Base-by-base conservation (phyloP, 495 filamentous ascomycete species). In the Daldinia grandis region DNA sequence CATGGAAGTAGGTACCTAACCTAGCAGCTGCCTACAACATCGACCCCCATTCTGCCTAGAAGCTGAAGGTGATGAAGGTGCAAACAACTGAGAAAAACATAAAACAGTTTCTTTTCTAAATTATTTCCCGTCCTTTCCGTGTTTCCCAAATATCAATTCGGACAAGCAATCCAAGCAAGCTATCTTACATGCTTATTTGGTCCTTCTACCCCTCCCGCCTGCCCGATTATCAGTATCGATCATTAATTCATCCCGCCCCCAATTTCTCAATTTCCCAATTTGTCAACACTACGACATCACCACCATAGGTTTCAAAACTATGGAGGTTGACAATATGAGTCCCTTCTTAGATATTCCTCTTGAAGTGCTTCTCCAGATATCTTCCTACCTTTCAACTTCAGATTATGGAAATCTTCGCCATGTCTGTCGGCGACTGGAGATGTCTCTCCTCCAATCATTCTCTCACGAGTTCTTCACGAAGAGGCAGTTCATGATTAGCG, bases 401-500 rank as follows among this genome's bases (percentile, higher is more conserved):
- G 84, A 86, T 25, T 81, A 84, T n/a, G 78, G 79, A 28, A 76
- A 73, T 35, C 68, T 87, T 27, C 81, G 86, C 35, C 65, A 74
- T 24, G 79, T 79, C 7, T 86, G 84, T 78, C 83, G 76, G 60
- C 56, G 64, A 24, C 50, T 86, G n/a, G 86, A 87, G 56, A 69
- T 50, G 6, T 56, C 66, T 5, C 73, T 86, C 15, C 83, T 81
- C 73, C 66, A 80, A 60, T 73, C 62, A 25, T 88, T 88, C 68
- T 70, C 82, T 9, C 73, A 74, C 21, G 85, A 87, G 68, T 88
- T 86, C 78, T 88, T 88, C 72, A 75, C 79, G 19, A 86, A 85
- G 70, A 81, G 81, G 51, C 83, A 86, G 70, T 88, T 88, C 76
- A 84, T 86, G 80, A 71, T 85, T 63, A 80, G 77, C 9, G 70